These are phyloP conservation scores for Isoetes engelmannii DNA, from an alignment of 83 land plant species.

Conservation along the genomic window DNA sequence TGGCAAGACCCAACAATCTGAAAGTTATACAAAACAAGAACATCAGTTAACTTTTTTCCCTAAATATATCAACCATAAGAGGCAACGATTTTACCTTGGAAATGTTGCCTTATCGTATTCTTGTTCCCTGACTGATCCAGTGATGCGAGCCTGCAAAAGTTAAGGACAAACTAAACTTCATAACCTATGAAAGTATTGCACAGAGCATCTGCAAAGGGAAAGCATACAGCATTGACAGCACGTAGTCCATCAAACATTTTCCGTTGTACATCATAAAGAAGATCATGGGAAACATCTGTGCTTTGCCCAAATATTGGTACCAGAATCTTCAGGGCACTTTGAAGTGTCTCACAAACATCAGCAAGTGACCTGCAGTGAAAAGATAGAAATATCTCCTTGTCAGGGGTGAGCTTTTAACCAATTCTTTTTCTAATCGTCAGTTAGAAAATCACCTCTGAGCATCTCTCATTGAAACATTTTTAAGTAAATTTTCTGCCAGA, in stretches of 20 bases:
- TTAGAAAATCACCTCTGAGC: conserved; percentile 50
- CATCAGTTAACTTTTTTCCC: background rate
- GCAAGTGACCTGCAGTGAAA: conserved; percentile 55
- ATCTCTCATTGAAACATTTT: conserved; percentile 39
- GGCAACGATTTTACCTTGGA: conserved; percentile 26
- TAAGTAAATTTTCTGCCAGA: conserved; percentile 31
- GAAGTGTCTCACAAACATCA: conserved; percentile 43
- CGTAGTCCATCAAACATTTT: conserved; percentile 44
- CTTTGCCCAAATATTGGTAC: background rate
- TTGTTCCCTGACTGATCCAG: conserved; percentile 19
- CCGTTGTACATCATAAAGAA: conserved; percentile 33
- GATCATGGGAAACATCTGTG: conserved; percentile 19
- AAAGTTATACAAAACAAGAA: background rate
- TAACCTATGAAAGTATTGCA: conserved; percentile 3
- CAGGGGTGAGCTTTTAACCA: background rate
- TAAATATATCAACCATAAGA: background rate
- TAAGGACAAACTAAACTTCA: conserved; percentile 11
- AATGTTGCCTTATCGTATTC: conserved; percentile 36
- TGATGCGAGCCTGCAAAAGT: conserved; percentile 19
- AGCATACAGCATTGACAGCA: conserved; percentile 54
- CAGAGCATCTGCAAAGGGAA: conserved; percentile 4
- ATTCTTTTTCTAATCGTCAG: background rate
- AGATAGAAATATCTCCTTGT: conserved; percentile 14
- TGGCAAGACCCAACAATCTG: conserved; percentile 48
- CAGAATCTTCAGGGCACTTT: conserved; percentile 37